Evolutionary conservation across 306 rosid genomes (phyloP).

Genomic region (Casuarina equisetifolia): DNA sequence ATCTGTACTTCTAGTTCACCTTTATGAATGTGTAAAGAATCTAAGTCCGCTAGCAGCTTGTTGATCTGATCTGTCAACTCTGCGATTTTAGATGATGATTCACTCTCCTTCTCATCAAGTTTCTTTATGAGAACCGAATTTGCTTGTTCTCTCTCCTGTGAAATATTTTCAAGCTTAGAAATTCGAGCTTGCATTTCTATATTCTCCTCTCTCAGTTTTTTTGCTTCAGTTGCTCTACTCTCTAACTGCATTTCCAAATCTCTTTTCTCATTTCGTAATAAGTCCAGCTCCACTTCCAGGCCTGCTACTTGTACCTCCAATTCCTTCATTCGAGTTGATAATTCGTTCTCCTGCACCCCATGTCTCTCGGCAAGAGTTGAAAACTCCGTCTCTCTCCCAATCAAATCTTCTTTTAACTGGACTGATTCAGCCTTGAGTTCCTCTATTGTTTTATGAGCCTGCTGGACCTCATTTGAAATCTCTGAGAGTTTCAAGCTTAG

Average conservation of each 20-base stretch:
- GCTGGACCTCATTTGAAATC: conserved; percentile 51
- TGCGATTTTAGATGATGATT: conserved; percentile 48
- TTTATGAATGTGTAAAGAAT: conserved; percentile 45
- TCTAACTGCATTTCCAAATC: conserved; percentile 49
- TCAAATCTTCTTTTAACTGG: conserved; percentile 48
- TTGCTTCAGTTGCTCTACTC: conserved; percentile 46
- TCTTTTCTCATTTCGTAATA: conserved; percentile 42
- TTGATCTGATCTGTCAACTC: conserved; percentile 56
- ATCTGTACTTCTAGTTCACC: conserved; percentile 61
- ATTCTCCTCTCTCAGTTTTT: conserved; percentile 49
- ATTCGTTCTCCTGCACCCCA: conserved; percentile 41
- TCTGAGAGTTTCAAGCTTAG: conserved; percentile 48
- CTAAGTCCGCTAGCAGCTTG: conserved; percentile 46
- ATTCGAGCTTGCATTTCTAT: conserved; percentile 39
- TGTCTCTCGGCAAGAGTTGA: conserved; percentile 57
- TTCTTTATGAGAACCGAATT: conserved; percentile 48
- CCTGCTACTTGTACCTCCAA: conserved; percentile 39
- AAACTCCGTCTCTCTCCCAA: conserved; percentile 51
- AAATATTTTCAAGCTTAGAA: conserved; percentile 50
- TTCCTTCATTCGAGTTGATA: conserved; percentile 40
- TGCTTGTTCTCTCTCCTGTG: conserved; percentile 56
- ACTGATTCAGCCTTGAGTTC: conserved; percentile 52
- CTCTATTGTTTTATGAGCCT: conserved; percentile 44
- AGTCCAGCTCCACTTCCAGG: conserved; percentile 53
- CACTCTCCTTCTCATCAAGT: conserved; percentile 54